Evolutionary conservation across 441 rosid species (phyloP).

Genomic region (Raphanus hybrid): DNA sequence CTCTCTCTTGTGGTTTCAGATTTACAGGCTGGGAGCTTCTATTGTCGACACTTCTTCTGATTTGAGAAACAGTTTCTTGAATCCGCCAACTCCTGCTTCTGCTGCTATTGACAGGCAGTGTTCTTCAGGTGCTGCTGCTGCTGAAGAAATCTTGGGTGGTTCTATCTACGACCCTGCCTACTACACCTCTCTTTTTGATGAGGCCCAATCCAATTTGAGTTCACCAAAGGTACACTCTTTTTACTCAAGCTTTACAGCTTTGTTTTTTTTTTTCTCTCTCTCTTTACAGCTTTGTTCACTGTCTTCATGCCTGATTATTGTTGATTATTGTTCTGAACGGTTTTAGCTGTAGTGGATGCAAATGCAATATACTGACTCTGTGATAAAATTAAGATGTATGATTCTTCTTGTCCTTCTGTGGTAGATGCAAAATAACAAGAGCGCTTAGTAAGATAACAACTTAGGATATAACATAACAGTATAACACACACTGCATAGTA

Average conservation of each 20-base stretch:
- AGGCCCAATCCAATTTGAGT: slow-evolving; percentile 48
- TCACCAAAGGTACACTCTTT: slow-evolving; percentile 38
- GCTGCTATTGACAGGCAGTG: slow-evolving; percentile 50
- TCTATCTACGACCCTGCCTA: slow-evolving; percentile 82
- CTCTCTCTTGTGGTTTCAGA: slow-evolving; percentile 90
- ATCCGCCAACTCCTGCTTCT: slow-evolving; percentile 51
- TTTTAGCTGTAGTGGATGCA: slow-evolving; percentile 7
- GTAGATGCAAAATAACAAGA: slow-evolving; percentile 22
- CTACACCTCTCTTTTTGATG: slow-evolving; percentile 80
- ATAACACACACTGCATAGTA: slow-evolving; percentile 1
- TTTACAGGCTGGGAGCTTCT: slow-evolving; percentile 80
- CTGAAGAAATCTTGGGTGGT: slow-evolving; percentile 70
- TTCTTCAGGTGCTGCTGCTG: slow-evolving; percentile 50
- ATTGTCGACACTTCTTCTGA: slow-evolving; percentile 51
- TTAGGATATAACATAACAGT: not conserved
- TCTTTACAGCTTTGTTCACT: not conserved
- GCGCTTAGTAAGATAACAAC: not conserved
- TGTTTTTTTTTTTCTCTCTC: not conserved
- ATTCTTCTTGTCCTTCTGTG: not conserved
- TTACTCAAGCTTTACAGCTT: too few species aligned
- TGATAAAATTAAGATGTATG: not conserved
- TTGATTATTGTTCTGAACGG: not conserved
- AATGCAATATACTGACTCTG: not conserved
- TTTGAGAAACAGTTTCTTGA: slow-evolving; percentile 75
- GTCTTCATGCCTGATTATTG: not conserved